phyloP scores from a whole-genome alignment of 306 rosid genomes.

The Parietaria judaica region DNA sequence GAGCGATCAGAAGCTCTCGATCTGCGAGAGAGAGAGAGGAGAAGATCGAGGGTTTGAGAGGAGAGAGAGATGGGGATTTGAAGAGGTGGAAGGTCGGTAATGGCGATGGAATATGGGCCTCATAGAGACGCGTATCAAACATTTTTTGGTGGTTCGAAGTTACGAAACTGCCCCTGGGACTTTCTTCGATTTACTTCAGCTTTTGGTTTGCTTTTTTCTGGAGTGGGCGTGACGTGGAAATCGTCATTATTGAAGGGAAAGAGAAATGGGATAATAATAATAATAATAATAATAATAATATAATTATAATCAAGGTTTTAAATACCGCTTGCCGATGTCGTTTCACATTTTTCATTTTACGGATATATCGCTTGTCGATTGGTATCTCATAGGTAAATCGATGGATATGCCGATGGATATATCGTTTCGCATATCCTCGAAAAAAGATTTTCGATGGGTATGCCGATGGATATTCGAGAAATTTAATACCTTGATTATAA shows the following conservation, averaged over 20 bases:
- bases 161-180: conserved; percentile 32
- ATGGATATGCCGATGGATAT: too few species aligned
- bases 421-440: too few species aligned
- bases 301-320: too few species aligned
- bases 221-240: conserved; percentile 23
- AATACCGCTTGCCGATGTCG: too few species aligned
- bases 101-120: conserved; percentile 67
- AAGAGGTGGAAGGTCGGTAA: conserved; percentile 59
- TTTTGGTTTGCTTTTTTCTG: conserved; percentile 1
- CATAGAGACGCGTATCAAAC: conserved; percentile 68
- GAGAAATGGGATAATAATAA: background rate
- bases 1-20: background rate
- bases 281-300: too few species aligned
- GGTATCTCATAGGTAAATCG: too few species aligned
- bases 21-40: conserved; percentile 15
- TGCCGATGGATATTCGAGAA: too few species aligned
- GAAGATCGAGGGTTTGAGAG: background rate
- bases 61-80: conserved; percentile 32
- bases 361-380: too few species aligned
- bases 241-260: conserved; percentile 22
- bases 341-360: too few species aligned
- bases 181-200: conserved; percentile 16
- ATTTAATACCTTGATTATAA: too few species aligned
- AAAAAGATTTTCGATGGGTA: too few species aligned
- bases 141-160: conserved; percentile 20